phyloP scores from a whole-genome alignment of 148 eudicot species.

The Rhododendron henanense region DNA sequence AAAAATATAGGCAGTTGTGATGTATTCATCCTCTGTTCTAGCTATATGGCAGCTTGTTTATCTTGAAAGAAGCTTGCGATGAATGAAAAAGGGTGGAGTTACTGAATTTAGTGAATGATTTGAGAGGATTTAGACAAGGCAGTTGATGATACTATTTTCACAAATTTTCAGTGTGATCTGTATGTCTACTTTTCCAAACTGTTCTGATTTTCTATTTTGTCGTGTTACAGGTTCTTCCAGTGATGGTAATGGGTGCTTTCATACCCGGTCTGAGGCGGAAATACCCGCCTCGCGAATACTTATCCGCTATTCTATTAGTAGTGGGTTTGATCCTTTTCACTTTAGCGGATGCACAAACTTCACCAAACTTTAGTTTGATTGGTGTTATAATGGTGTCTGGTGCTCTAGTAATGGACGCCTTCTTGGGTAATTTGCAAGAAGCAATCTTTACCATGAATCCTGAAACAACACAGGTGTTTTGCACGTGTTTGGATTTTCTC shows the following conservation, averaged over 20 bases:
- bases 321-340: constrained; percentile 89
- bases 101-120: not conserved
- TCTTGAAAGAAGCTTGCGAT: not conserved
- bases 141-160: not conserved
- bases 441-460: constrained; percentile 91
- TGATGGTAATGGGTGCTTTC: constrained; percentile 96
- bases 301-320: constrained; percentile 73
- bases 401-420: constrained; percentile 86
- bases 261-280: constrained; percentile 85
- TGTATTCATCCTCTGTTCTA: not conserved
- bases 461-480: constrained; percentile 78
- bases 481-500: not conserved
- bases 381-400: constrained; percentile 83
- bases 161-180: not conserved
- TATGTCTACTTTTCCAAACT: not conserved
- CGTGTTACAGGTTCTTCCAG: constrained; percentile 68
- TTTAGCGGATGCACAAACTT: constrained; percentile 83
- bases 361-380: constrained; percentile 79
- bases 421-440: constrained; percentile 85
- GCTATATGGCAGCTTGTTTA: not conserved
- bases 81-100: not conserved
- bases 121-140: not conserved
- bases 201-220: constrained; percentile 3
- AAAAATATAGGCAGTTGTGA: not conserved
- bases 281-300: constrained; percentile 72